Evolutionary conservation across 2,329 filamentous ascomycete species (phyloP).

Genomic region (Sporothrix globosa): DNA sequence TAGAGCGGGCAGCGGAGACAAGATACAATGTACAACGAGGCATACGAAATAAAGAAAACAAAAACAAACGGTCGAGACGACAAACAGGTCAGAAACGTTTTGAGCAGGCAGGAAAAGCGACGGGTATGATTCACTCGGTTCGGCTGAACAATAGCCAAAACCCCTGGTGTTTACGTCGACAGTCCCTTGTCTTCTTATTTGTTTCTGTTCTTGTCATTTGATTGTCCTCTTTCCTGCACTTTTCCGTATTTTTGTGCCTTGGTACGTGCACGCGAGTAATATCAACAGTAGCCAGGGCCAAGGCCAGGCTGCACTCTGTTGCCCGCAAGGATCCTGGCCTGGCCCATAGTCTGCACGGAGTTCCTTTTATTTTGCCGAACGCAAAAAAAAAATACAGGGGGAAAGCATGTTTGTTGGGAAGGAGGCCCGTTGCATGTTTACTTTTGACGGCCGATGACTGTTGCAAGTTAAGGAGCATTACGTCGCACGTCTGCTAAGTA

Average conservation of each 20-base stretch:
- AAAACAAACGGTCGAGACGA: background rate
- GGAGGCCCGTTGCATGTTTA: background rate
- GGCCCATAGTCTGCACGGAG: constrained; percentile 5
- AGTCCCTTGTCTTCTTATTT: background rate
- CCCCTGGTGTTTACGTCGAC: background rate
- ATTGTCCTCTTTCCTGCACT: background rate
- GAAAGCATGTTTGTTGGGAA: background rate
- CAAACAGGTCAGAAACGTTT: background rate
- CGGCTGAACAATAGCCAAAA: constrained; percentile 23
- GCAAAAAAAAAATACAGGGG: background rate
- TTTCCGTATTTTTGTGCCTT: constrained; percentile 20
- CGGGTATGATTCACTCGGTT: constrained; percentile 6
- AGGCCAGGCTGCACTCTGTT: background rate
- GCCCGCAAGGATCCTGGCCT: background rate
- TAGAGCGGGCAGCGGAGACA: background rate
- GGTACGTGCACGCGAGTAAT: constrained; percentile 24
- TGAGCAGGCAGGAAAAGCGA: background rate
- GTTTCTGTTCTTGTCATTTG: background rate
- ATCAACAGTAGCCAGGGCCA: background rate
- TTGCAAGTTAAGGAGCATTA: background rate
- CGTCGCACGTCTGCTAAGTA: no score
- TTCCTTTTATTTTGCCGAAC: constrained; percentile 1
- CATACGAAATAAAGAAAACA: background rate
- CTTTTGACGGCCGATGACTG: background rate
- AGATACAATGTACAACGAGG: background rate